Base-by-base conservation (phyloP, 257 asterid genomes). In the Plantago ovata region DNA sequence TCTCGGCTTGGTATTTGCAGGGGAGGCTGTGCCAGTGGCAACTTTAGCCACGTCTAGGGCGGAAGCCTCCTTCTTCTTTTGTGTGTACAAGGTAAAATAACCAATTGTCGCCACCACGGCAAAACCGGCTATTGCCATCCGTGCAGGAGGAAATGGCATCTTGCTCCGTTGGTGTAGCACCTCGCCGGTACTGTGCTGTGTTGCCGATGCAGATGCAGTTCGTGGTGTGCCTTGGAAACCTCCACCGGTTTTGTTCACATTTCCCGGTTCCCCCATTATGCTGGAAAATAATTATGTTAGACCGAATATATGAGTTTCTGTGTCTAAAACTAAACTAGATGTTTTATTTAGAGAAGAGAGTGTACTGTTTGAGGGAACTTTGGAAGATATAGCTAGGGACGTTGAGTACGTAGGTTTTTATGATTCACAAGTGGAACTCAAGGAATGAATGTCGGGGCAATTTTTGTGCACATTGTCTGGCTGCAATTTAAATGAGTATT, bases 11-110 rank as follows among this genome's bases (percentile, higher is more conserved):
- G 84, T 74, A 58, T 79, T 72, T 13, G 69, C 73, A 2, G 81
- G 56, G 3, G 61, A 38, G 43, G 80, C 82, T 28, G 82, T 74
- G 58, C 83, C 84, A 3, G 77, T 63, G 21, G 70, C 71, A 11
- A 91, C 96, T 70, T 60, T 83, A 4, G 95, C 98, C 1, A 87
- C 96, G 32, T 92, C 98, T 22, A 77, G 40, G 33, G 96, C 94
- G n/a, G 84, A 72, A 10, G 87, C 94, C 64, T 88, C 96, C 0
- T 90, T 78, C 64, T 83, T 83, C 74, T 85, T 85, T 54, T 80
- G 65, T 10, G 85, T 41, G 67, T 77, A 88, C 65, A 88, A 53
- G 2, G 95, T 81, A 21, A 88, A 53, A 56, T 83, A 88, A 7
- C 76, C 84, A 7, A 92, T 5, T 3, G 70, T 62, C 28, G 67